Evolutionary conservation across 768 basidiomycete species (phyloP).

Genomic region (Hypholoma sublateritium): DNA sequence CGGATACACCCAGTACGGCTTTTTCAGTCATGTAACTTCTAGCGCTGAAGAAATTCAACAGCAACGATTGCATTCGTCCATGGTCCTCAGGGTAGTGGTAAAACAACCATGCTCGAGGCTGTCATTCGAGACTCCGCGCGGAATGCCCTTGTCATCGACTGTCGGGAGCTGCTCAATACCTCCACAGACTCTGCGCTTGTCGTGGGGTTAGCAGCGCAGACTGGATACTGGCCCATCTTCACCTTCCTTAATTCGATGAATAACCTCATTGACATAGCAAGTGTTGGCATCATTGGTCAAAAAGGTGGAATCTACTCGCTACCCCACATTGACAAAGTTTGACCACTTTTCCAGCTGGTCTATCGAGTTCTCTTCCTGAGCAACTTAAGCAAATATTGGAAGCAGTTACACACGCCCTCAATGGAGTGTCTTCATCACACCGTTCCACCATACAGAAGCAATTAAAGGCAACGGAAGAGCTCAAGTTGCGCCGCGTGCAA

Average conservation of each 20-base stretch:
- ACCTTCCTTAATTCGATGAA: conserved; percentile 80
- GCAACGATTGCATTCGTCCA: conserved; percentile 78
- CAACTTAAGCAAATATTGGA: conserved; percentile 85
- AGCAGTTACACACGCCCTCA: conserved; percentile 72
- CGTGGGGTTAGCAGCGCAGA: conserved; percentile 70
- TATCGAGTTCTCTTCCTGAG: conserved; percentile 75
- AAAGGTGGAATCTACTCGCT: conserved; percentile 56
- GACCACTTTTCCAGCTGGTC: conserved; percentile 58
- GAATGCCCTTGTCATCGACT: conserved; percentile 80
- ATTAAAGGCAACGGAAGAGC: conserved; percentile 34
- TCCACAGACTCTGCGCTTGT: conserved; percentile 70
- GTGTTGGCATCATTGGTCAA: conserved; percentile 92
- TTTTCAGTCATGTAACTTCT: not conserved
- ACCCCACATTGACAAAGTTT: not conserved
- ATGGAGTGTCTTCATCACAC: conserved; percentile 56
- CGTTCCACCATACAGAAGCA: conserved; percentile 40
- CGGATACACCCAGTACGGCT: conserved; percentile 69
- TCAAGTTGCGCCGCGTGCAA: conserved; percentile 37
- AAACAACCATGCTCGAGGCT: conserved; percentile 55
- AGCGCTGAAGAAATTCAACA: conserved; percentile 24
- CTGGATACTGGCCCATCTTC: conserved; percentile 89
- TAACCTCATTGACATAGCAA: conserved; percentile 87
- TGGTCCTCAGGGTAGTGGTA: conserved; percentile 84
- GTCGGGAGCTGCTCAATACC: conserved; percentile 68
- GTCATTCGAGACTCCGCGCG: conserved; percentile 60